Base-by-base conservation (phyloP, 176 grass and related monocot genomes). In the Rhynchospora pubera region DNA sequence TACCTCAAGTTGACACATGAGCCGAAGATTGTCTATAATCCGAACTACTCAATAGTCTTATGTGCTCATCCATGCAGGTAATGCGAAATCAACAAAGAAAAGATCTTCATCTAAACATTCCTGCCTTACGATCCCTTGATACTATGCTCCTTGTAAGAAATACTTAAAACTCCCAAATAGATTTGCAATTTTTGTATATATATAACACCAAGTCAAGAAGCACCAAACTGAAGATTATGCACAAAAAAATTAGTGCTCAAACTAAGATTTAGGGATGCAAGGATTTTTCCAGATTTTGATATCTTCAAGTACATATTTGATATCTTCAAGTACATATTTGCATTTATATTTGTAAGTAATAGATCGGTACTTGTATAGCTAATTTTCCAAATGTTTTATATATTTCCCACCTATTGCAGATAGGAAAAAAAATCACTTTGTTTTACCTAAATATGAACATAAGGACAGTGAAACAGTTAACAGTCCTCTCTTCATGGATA, bases 31-130 rank as follows among this genome's bases (percentile, higher is more conserved):
- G 14, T 43, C 30, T 42, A 18, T 9, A 42, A 6, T 0, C 5
- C 1, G 10, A 12, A 50, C 19, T 11, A 58, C 57, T 83, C n/a
- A 56, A 48, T 34, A 26, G 16, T 67, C 13, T 44, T 44, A 4
- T 21, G 55, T 57, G 57, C 19, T 59, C 1, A 72, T 73, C 32
- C 52, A 43, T 80, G 39, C 72, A 94, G 92, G 85, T 97, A 51
- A 97, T 97, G 95, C 71, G 87, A 63, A 97, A 90, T 57, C 89
- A 94, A 72, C 95, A 97, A 75, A 86, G 92, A 43, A 87, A 69
- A 72, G 95, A 97, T 85, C 82, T 97, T 23, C 95, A 89, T 57
- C 87, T 97, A 86, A 94, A 91, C 80, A 84, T 97, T 73, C 95
- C 95, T 51, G 95, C 92, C 14, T 57, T 94, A 81, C 79, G 92